phyloP scores from a whole-genome alignment of 1,139 yeast genomes.

The Lodderomyces parapsilosis region DNA sequence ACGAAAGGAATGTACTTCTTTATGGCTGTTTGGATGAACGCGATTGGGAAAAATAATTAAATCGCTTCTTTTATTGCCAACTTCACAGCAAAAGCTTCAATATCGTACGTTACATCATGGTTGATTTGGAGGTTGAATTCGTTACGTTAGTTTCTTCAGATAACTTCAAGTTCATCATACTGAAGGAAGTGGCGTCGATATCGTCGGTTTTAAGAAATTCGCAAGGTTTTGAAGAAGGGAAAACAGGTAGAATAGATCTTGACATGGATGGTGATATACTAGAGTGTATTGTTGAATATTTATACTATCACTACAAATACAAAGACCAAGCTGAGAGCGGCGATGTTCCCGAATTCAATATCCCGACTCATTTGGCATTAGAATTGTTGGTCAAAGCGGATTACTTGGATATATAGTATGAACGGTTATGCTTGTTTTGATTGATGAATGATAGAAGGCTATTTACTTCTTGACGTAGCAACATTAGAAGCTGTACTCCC shows the following conservation, averaged over 20 bases:
- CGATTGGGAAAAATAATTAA: neutral
- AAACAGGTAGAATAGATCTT: slow-evolving; percentile 47
- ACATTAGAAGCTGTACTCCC: too few relatives aligned
- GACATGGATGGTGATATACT: slow-evolving; percentile 75
- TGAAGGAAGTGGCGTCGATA: slow-evolving; percentile 76
- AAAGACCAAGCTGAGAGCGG: slow-evolving; percentile 52
- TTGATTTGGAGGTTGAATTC: slow-evolving; percentile 23
- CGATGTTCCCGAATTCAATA: slow-evolving; percentile 78
- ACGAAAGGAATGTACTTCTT: too few relatives aligned
- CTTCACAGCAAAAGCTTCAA: too few relatives aligned
- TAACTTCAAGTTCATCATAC: slow-evolving; percentile 60
- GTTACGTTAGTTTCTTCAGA: slow-evolving; percentile 79
- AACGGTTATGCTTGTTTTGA: too few relatives aligned
- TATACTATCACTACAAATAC: slow-evolving; percentile 74
- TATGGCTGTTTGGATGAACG: too few relatives aligned
- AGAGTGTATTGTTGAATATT: slow-evolving; percentile 81
- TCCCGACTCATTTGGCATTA: slow-evolving; percentile 92
- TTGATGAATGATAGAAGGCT: too few relatives aligned
- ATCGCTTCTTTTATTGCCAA: too few relatives aligned
- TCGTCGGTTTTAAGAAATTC: slow-evolving; percentile 79
- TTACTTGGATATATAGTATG: slow-evolving; percentile 63
- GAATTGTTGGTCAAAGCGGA: slow-evolving; percentile 92
- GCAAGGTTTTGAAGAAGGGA: slow-evolving; percentile 58
- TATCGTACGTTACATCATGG: neutral
- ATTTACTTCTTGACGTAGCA: neutral